Evolutionary conservation across 1,284 basidiomycete species (phyloP), one percentile per base, ranked within the genome.

Genomic region (Boletus hoseneyae): DNA sequence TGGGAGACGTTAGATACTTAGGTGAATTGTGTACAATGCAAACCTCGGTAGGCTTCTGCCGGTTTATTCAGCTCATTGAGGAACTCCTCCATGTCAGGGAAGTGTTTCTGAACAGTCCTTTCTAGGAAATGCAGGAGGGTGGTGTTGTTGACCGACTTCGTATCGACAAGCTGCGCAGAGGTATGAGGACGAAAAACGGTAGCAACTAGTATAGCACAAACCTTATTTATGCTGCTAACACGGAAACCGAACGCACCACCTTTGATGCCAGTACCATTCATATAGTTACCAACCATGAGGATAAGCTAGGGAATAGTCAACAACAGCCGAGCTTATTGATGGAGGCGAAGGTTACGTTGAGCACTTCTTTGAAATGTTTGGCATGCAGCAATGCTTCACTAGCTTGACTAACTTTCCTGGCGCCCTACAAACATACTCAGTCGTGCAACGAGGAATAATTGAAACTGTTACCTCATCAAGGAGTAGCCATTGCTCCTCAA

Each of bases 171-270:
- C 91, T 95, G 47, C 3, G 32, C 54, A 36, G n/a, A 47, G 12
- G 6, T 0, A 16, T 60, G 25, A 57, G 30, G 18, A 43, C 13
- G 3, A 30, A 37, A 4, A 15, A 47, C 30, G 12, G 19, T 18
- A 16, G 30, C 4, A 41, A 39, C 29, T 19, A 6, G 12, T 15
- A 44, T 15, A 9, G 38, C 13, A 38, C 51, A 38, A 58, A 87
- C 90, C 78, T 94, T 95, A 75, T 99, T 99, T 73, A 99, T 97
- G 69, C 93, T 97, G 70, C 91, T 93, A 53, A 98, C 87, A 64
- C 91, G 87, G 82, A 99, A 99, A 49, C 96, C 96, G 63, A 93
- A 97, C 0, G 97, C 97, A 25, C 95, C 96, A 54, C 96, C 96
- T 67, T 97, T 97, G 62, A 94, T 83, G 55, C 95, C 94, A 37